Evolutionary conservation across 2,329 filamentous ascomycete genomes (phyloP), one percentile per base, ranked within the genome.

Genomic region (Fusarium sp.): DNA sequence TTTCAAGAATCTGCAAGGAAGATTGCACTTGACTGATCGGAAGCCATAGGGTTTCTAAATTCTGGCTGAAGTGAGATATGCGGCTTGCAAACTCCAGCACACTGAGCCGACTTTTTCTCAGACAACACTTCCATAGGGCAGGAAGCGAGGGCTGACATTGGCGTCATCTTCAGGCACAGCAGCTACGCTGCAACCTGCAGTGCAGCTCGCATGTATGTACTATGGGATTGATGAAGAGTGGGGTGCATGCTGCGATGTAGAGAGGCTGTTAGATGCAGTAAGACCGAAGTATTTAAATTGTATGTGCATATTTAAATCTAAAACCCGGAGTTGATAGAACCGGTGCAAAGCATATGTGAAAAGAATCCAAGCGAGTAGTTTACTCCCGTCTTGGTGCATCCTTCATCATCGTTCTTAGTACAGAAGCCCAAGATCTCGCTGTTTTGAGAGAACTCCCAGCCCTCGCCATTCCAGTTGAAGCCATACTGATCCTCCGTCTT

Each of bases 91-190:
- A 0, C n/a, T 11, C 7, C 3, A 20, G 1, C 2, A 17, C n/a
- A 12, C 0, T 20, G 2, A 25, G 31, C 47, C 31, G 31, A 12
- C 47, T 50, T 1, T 18, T 4, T 17, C n/a, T n/a, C 1, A 22
- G 20, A 13, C 7, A 3, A 5, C 0, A 3, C 4, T 31, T 17
- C 27, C 0, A 2, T 12, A n/a, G 10, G 7, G 7, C 13, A 0
- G 5, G 3, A 22, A 17, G 7, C 20, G 2, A 22, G 11, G 20
- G 11, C 10, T 33, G 14, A 11, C 20, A 0, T 13, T 33, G 29
- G 15, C 29, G n/a, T 50, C 18, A 50, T 25, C 15, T 0, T 14
- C 7, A 7, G 12, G 29, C 5, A 11, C 17, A 45, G 4, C 4
- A 27, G 22, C 22, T 22, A 25, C 6, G 10, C 9, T 15, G 22